phyloP scores from a whole-genome alignment of 2,329 filamentous ascomycete genomes.

The Talaromyces sp. region DNA sequence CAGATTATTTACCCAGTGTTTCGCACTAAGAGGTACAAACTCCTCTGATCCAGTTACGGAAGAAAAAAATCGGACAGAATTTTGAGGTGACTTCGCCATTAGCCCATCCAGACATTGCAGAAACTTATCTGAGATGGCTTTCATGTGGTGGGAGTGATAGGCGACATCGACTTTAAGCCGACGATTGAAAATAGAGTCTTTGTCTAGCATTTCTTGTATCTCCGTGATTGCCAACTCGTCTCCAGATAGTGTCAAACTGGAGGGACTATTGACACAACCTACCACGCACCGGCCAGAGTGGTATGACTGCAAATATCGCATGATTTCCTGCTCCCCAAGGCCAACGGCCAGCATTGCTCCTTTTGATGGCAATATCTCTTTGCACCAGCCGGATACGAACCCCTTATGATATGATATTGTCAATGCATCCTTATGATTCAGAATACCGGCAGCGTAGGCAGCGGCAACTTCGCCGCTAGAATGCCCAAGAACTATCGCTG shows the following conservation, averaged over 20 bases:
- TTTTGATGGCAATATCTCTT: not conserved
- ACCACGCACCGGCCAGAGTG: slow-evolving; percentile 21
- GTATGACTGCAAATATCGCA: slow-evolving; percentile 18
- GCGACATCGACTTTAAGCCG: slow-evolving; percentile 36
- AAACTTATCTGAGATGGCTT: slow-evolving; percentile 24
- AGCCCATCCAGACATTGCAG: not conserved
- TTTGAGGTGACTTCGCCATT: not conserved
- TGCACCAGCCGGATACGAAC: not conserved
- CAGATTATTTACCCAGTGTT: slow-evolving; percentile 38
- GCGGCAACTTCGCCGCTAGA: slow-evolving; percentile 49
- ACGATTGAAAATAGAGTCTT: slow-evolving; percentile 31
- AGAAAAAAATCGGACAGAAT: slow-evolving; percentile 19
- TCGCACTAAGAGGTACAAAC: slow-evolving; percentile 15
- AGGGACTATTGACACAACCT: slow-evolving; percentile 35
- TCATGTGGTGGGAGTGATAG: slow-evolving; percentile 44
- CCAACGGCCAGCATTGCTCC: slow-evolving; percentile 36
- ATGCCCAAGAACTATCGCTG: slow-evolving; percentile 41
- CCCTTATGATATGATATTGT: slow-evolving; percentile 16
- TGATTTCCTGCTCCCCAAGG: slow-evolving; percentile 26
- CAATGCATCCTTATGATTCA: slow-evolving; percentile 22
- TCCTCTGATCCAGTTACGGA: not conserved
- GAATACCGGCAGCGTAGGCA: slow-evolving; percentile 43
- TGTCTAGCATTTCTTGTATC: slow-evolving; percentile 23
- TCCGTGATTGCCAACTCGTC: slow-evolving; percentile 30
- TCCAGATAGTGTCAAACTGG: slow-evolving; percentile 41